phyloP scores from a whole-genome alignment of 2,329 filamentous ascomycete species.

The Cladosporium cucumerinum region DNA sequence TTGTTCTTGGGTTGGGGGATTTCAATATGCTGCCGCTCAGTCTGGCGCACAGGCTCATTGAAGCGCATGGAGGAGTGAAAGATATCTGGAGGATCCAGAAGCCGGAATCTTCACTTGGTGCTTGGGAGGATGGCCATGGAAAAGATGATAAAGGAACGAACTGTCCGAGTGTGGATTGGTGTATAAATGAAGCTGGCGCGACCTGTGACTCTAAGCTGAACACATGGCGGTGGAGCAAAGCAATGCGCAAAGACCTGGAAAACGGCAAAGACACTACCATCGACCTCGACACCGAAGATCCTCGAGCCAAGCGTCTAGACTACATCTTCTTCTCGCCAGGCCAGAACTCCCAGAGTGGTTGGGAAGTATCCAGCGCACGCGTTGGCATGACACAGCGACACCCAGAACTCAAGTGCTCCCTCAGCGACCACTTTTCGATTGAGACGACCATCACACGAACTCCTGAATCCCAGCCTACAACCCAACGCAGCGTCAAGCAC shows the following conservation, averaged over 20 bases:
- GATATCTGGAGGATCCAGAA: constrained; percentile 84
- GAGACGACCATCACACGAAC: constrained; percentile 66
- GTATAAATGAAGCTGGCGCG: constrained; percentile 74
- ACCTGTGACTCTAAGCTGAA: constrained; percentile 85
- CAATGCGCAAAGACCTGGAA: constrained; percentile 64
- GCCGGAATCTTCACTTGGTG: constrained; percentile 77
- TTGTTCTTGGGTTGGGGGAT: constrained; percentile 84
- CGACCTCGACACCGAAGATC: constrained; percentile 64
- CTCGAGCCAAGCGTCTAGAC: constrained; percentile 80
- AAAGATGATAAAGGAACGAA: constrained; percentile 62
- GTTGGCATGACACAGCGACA: constrained; percentile 82
- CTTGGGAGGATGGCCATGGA: constrained; percentile 54
- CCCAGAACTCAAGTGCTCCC: constrained; percentile 73
- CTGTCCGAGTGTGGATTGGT: constrained; percentile 73
- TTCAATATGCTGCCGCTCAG: constrained; percentile 95
- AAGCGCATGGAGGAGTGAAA: constrained; percentile 69
- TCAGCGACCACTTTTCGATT: constrained; percentile 94
- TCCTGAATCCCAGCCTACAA: background rate
- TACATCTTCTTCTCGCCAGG: constrained; percentile 76
- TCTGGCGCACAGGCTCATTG: constrained; percentile 78
- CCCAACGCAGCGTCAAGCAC: background rate
- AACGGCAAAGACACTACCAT: constrained; percentile 63
- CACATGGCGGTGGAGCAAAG: constrained; percentile 86
- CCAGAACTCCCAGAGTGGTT: constrained; percentile 37
- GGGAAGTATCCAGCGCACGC: constrained; percentile 67